Base-by-base conservation (phyloP, 2,329 filamentous ascomycete species). In the Daldinia sp. region DNA sequence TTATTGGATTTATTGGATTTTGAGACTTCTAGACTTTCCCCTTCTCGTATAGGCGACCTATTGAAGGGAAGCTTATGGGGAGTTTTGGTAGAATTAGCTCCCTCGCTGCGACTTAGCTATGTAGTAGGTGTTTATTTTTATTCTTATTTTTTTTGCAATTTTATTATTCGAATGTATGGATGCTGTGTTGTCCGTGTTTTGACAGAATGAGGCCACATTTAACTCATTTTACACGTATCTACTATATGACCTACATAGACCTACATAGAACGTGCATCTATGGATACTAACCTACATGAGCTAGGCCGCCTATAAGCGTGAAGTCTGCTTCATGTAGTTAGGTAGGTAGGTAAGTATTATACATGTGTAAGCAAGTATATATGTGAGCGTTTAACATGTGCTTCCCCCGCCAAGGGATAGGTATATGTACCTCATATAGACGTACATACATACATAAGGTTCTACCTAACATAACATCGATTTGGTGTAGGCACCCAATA, bases 121-220 rank as follows among this genome's bases (percentile, higher is more conserved):
- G 59, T 50, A 35, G 25, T 50, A 7, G 50, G 50, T 41, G 34
- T 37, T 41, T 15, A 15, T 50, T 23, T 50, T 48, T 17, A 32
- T 57, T 21, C 34, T 49, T 1, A 56, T 23, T 50, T 48, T 17
- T 41, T 57, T 21, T 41, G 57, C 2, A 56, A 53, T 55, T 55
- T 13, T 55, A 51, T 54, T 53, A 43, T 58, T 57, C 43, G 19
- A 55, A 37, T 3, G 51, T 41, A 32, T 61, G 64, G 56, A 48
- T 52, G 60, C 34, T 56, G 52, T 34, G 49, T 61, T 37, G 48
- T 61, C 34, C 47, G 59, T 52, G 30, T 55, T n/a, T 41, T 53
- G 49, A 37, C 39, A 54, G 23, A 35, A 60, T 60, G 47, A 43
- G 39, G 45, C 29, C 27, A 50, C 30, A 50, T 49, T 30, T 4